Evolutionary conservation across 2,329 filamentous ascomycete genomes (phyloP).

Genomic region (Calonectria pseudoreteaudii): DNA sequence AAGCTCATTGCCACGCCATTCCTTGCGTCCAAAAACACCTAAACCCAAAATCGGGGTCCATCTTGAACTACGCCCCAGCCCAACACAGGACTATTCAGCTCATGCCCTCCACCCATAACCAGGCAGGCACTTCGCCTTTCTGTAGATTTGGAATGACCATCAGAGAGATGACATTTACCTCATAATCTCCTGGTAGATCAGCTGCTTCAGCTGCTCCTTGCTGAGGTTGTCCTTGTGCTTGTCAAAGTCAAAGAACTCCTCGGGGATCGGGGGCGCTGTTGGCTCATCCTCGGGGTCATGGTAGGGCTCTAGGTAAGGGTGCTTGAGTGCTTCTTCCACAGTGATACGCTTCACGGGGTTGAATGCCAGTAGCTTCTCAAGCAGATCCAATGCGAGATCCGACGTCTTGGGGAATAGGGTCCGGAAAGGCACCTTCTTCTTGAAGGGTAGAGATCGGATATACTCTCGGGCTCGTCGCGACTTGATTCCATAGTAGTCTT

Average conservation of each 20-base stretch:
- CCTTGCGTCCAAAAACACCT: slow-evolving; percentile 18
- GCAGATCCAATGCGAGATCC: slow-evolving; percentile 91
- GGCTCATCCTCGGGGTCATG: slow-evolving; percentile 99
- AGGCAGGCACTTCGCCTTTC: not conserved
- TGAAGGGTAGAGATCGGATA: slow-evolving; percentile 97
- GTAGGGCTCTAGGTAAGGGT: slow-evolving; percentile 98
- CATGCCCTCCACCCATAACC: not conserved
- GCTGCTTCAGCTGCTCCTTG: slow-evolving; percentile 96
- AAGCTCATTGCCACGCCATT: slow-evolving; percentile 29
- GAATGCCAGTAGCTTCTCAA: slow-evolving; percentile 96
- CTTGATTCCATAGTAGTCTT: slow-evolving; percentile 99
- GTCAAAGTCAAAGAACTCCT: slow-evolving; percentile 99
- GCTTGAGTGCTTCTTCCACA: slow-evolving; percentile 95
- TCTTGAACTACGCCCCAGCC: slow-evolving; percentile 12
- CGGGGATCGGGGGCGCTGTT: slow-evolving; percentile 93
- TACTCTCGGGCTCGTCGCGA: slow-evolving; percentile 97
- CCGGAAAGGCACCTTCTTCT: slow-evolving; percentile 99
- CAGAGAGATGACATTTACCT: slow-evolving; percentile 52
- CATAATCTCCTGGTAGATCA: slow-evolving; percentile 98
- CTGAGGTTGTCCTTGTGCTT: slow-evolving; percentile 99
- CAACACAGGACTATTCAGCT: not conserved
- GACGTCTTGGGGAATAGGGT: slow-evolving; percentile 99
- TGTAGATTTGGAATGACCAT: not conserved
- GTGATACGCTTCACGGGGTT: slow-evolving; percentile 99
- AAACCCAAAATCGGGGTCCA: slow-evolving; percentile 21